A percentile compares a stretch with the other conserved stretches of the same genome.
Evolutionary conservation across 306 rosid genomes (phyloP).

Genomic region (Sesbania bispinosa): DNA sequence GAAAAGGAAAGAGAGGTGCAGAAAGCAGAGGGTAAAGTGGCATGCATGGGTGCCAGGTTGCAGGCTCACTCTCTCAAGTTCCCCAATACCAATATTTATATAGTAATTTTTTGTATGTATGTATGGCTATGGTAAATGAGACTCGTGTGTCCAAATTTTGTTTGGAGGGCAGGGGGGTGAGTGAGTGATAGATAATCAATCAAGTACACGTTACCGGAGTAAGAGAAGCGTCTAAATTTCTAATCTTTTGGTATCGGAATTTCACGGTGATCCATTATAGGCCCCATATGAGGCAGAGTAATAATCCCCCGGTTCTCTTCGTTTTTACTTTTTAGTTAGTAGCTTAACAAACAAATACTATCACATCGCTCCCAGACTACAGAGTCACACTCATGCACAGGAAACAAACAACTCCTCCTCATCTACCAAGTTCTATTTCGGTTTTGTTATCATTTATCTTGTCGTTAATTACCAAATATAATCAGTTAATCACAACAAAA

Average conservation of each 20-base stretch:
- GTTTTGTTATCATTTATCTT: slow-evolving; percentile 1
- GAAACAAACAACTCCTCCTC: slow-evolving; percentile 14
- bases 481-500: neutral
- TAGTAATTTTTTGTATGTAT: too few species aligned
- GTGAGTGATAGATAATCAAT: neutral
- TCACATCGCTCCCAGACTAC: neutral
- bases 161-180: neutral
- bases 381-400: neutral
- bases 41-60: slow-evolving; percentile 32
- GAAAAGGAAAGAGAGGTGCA: neutral
- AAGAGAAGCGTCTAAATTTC: slow-evolving; percentile 14
- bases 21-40: neutral
- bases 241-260: neutral
- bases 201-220: neutral
- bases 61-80: neutral
- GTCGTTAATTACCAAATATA: neutral
- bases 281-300: neutral
- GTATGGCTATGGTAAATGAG: too few species aligned
- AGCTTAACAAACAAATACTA: neutral
- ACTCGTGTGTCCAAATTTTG: too few species aligned
- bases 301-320: neutral
- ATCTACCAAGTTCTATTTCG: neutral
- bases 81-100: neutral
- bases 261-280: neutral
- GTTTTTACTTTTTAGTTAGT: neutral